phyloP scores from a whole-genome alignment of 192 early-diverging fungal species.

The Gryganskiella cystojenkinii region DNA sequence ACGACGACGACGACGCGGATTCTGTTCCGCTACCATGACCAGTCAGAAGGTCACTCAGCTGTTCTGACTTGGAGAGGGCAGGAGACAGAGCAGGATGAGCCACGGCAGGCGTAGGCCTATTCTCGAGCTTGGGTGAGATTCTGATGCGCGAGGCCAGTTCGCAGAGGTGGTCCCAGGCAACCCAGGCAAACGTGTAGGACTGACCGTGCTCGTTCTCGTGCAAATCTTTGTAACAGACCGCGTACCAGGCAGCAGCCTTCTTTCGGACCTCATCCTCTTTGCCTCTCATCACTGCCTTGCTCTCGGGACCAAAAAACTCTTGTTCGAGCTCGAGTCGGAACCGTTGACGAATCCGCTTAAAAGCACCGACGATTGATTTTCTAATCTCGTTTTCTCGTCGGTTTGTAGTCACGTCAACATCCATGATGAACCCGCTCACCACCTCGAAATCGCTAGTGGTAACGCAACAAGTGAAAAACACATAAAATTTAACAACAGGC shows the following conservation, averaged over 20 bases:
- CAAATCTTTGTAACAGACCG: constrained; percentile 68
- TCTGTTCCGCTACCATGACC: no score
- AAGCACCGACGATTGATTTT: constrained; percentile 54
- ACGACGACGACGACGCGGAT: no score
- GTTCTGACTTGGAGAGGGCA: background rate
- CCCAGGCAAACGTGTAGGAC: constrained; percentile 41
- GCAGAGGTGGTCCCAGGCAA: constrained; percentile 37
- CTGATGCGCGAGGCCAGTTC: constrained; percentile 18
- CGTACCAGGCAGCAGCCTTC: constrained; percentile 78
- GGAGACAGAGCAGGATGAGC: background rate
- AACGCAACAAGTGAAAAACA: background rate
- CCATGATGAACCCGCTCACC: constrained; percentile 52
- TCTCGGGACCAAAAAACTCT: constrained; percentile 47
- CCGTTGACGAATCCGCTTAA: constrained; percentile 34
- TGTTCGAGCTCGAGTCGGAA: constrained; percentile 63
- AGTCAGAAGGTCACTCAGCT: no score
- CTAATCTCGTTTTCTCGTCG: constrained; percentile 63
- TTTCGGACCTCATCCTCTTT: constrained; percentile 33
- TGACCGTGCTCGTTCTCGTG: constrained; percentile 23
- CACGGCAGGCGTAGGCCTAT: background rate
- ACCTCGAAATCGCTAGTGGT: constrained; percentile 47
- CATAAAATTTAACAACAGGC: no score
- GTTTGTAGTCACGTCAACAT: constrained; percentile 49
- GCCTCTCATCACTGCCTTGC: constrained; percentile 21
- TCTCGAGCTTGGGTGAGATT: background rate